A percentile compares a stretch with the other conserved stretches of the same genome.
These are phyloP conservation scores for Neurospora sublineolata DNA, from an alignment of 495 filamentous ascomycete genomes.

Conservation along the genomic window DNA sequence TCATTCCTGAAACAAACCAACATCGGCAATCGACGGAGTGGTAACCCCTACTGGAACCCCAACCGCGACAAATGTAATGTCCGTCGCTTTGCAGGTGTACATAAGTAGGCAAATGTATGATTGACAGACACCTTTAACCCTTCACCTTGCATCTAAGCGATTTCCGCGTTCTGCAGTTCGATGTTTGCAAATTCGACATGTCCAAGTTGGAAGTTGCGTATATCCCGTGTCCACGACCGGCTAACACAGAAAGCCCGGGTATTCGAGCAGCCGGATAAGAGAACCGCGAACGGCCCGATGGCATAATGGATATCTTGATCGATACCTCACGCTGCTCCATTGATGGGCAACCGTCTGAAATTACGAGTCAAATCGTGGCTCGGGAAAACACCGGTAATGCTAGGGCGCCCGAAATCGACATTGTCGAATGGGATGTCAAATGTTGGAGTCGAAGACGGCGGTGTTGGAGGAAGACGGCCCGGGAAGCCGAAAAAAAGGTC, in stretches of 20 bases:
- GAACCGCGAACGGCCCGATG: background rate
- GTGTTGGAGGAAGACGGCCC: background rate
- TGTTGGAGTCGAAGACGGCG: background rate
- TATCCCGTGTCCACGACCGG: background rate
- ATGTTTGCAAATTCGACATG: background rate
- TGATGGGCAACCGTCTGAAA: background rate
- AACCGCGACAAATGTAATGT: background rate
- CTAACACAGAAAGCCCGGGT: background rate
- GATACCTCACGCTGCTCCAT: background rate
- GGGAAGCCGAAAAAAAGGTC: background rate
- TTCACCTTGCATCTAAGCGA: too few species aligned
- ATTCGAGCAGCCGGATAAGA: background rate
- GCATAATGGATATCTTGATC: background rate
- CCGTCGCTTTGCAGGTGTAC: too few species aligned
- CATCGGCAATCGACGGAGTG: background rate
- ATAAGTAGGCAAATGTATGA: too few species aligned
- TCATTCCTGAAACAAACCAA: background rate
- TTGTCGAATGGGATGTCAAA: background rate
- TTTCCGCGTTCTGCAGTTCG: background rate
- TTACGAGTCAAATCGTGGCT: background rate
- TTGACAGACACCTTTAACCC: too few species aligned
- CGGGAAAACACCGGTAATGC: background rate
- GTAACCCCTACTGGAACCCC: background rate
- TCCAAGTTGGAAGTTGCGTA: background rate
- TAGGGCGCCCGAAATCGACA: background rate